Conservation (phyloP, 2,329 filamentous ascomycete species). For the Fusarium siculi region DNA sequence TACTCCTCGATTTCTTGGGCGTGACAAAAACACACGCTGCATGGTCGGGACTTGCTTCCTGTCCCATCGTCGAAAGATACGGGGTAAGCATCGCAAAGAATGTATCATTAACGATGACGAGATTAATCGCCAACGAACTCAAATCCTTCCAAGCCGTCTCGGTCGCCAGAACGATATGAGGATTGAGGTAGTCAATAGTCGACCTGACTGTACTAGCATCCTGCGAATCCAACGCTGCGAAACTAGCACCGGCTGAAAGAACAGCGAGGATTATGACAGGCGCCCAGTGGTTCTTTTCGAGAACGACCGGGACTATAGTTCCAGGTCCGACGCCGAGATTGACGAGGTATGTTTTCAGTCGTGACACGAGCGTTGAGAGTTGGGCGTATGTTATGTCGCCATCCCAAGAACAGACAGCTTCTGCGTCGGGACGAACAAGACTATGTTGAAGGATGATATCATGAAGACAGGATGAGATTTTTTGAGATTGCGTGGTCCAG, state of each 20-base stretch:
- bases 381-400: conserved; percentile 56
- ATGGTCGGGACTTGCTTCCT: conserved; percentile 54
- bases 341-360: conserved; percentile 58
- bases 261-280: conserved; percentile 77
- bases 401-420: conserved; percentile 58
- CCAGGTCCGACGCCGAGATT: conserved; percentile 62
- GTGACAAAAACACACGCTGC: conserved; percentile 72
- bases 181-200: conserved; percentile 56
- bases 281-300: conserved; percentile 76
- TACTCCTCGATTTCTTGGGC: conserved; percentile 65
- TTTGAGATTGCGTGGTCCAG: conserved; percentile 52
- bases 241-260: conserved; percentile 67
- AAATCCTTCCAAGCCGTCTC: conserved; percentile 55
- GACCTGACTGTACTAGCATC: conserved; percentile 55
- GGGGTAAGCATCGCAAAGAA: conserved; percentile 52
- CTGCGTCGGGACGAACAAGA: conserved; percentile 50
- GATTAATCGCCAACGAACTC: conserved; percentile 52
- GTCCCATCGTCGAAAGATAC: conserved; percentile 45
- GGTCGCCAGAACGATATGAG: conserved; percentile 57
- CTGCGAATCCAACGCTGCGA: conserved; percentile 61
- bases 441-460: conserved; percentile 57
- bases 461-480: conserved; percentile 56
- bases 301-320: conserved; percentile 71
- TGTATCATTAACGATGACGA: conserved; percentile 55
- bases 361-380: conserved; percentile 51